Percentiles rank a stretch among this genome's conserved stretches.
Conservation (phyloP, 495 filamentous ascomycete species). For the Penicillium ucsense region DNA sequence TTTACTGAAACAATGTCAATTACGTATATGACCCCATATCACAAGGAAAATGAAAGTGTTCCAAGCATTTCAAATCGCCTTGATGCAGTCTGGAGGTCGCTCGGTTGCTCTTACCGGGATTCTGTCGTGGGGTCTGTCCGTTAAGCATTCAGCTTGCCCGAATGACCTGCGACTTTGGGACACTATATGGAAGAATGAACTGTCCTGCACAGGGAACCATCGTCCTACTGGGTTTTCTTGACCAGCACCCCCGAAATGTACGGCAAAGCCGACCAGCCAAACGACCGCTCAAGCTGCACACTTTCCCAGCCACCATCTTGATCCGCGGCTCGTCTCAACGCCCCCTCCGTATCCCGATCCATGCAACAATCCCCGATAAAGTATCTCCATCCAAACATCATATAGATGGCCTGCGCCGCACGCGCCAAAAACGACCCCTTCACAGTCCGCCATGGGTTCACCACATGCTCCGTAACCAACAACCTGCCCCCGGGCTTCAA, state of each 20-base stretch:
- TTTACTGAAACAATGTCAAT: no score
- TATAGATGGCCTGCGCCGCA: constrained; percentile 25
- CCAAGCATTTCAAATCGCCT: no score
- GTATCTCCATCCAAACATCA: constrained; percentile 27
- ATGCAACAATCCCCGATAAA: constrained; percentile 53
- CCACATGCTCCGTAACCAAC: constrained; percentile 67
- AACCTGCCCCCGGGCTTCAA: constrained; percentile 58
- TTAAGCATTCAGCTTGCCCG: no score
- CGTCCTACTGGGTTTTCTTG: constrained; percentile 22
- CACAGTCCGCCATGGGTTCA: constrained; percentile 32
- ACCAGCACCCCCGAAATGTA: constrained; percentile 47
- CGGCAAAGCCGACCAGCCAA: constrained; percentile 40
- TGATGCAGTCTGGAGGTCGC: no score
- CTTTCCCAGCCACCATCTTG: constrained; percentile 44
- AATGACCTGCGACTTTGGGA: no score
- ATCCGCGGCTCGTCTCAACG: constrained; percentile 34
- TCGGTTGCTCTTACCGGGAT: no score
- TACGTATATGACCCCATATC: no score
- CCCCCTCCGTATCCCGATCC: constrained; percentile 44
- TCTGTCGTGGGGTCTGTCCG: no score
- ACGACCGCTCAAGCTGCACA: constrained; percentile 41
- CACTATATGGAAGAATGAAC: no score
- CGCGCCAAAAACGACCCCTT: constrained; percentile 44
- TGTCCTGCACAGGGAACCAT: background rate
- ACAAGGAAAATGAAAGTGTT: no score